Conservation (phyloP, 805 yeast genomes). For the Zygosaccharomyces bailii region DNA sequence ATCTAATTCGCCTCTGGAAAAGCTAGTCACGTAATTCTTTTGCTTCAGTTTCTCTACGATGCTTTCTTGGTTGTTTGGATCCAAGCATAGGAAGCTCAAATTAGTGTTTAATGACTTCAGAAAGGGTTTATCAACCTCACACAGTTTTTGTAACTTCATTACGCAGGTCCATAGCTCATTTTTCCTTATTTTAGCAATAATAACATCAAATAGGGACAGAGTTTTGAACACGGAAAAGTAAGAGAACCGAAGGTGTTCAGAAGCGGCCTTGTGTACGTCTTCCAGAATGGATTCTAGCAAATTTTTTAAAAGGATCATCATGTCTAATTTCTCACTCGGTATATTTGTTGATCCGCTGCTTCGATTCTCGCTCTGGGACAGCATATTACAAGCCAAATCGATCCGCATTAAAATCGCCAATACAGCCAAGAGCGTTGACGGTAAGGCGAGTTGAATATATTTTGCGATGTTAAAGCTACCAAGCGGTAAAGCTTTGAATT, state of each 20-base stretch:
- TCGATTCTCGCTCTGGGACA: conserved; percentile 15
- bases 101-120: conserved; percentile 27
- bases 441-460: conserved; percentile 28
- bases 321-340: conserved; percentile 21
- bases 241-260: conserved; percentile 29
- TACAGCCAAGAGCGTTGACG: conserved; percentile 26
- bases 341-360: conserved; percentile 6
- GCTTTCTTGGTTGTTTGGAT: conserved; percentile 21
- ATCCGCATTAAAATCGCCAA: conserved; percentile 29
- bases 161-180: conserved; percentile 30
- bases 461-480: conserved; percentile 28
- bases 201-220: conserved; percentile 31
- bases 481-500: conserved; percentile 19
- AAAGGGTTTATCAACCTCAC: conserved; percentile 23
- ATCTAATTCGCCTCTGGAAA: conserved; percentile 12
- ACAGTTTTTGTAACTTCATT: conserved; percentile 18
- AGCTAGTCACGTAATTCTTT: conserved; percentile 19
- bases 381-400: conserved; percentile 23
- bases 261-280: conserved; percentile 24
- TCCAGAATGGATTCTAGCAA: conserved; percentile 28
- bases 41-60: conserved; percentile 21
- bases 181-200: conserved; percentile 29
- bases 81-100: conserved; percentile 18
- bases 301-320: conserved; percentile 22
- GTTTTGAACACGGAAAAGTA: conserved; percentile 34